Evolutionary conservation across 1,284 basidiomycete species (phyloP), one percentile per base, ranked within the genome.

Genomic region (Puccinia polysora): DNA sequence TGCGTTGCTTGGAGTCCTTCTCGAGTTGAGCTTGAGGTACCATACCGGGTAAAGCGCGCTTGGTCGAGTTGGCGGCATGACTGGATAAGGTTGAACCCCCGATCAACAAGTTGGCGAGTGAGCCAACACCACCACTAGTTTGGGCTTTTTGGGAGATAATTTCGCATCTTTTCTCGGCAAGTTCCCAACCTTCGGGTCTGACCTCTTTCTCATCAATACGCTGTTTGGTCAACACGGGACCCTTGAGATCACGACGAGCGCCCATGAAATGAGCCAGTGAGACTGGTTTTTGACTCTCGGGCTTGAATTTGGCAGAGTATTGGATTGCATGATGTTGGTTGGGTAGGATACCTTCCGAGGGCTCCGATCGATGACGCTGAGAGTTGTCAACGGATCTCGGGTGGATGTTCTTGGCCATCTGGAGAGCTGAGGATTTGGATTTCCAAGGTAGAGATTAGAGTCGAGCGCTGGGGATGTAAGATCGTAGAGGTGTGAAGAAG

Each of bases 201-300:
- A 60, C 34, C 45, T 69, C 67, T 23, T 59, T 60, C 28, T 60
- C 55, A 23, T 69, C 67, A 4, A 69, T 45, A 32, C 40, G 55
- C 45, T 45, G 55, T n/a, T 52, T 45, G n/a, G 67, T 69, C 38
- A 69, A 40, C 4, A 69, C 55, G 34, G 67, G 67, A 15, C 67
- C 67, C 8, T 69, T 45, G 14, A 69, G 18, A 28, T 69, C 67
- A 8, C 40, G 52, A 36, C 67, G 53, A 28, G 67, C 67, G 40
- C 67, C 67, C 67, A 69, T 69, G 67, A 69, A 69, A 38, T 69
- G 67, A 20, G 67, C 67, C 25, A 69, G 43, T 18, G 67, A 36
- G 28, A 69, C 55, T 34, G 67, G 67, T 36, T 69, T 68, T 14
- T 53, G 43, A 40, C 25, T 10, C 7, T 56, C 38, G 8, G 38